Evolutionary conservation across 2,329 filamentous ascomycete genomes (phyloP), one percentile per base, ranked within the genome.

Genomic region (Magnaporthales sp.): DNA sequence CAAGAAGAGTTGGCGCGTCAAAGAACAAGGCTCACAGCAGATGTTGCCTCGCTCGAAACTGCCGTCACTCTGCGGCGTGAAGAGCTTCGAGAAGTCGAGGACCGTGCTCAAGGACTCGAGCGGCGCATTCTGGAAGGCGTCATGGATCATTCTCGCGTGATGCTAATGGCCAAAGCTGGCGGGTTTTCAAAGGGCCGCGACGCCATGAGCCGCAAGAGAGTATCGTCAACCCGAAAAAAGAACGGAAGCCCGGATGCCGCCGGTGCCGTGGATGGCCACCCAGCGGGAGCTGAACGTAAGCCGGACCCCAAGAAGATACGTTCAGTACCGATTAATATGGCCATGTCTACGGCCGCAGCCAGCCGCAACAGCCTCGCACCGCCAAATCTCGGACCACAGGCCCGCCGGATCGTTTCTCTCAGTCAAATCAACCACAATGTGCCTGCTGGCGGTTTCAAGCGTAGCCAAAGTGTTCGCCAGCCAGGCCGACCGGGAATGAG

Each of bases 71-170:
- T 98, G 67, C 90, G 95, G 66, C 90, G 92, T 61, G 94, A 98
- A 71, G 95, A 98, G 78, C 86, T 99, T 68, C 88, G 92, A 62
- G 85, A 91, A 29, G 97, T 99, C 91, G 94, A 98, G 75, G 82
- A 85, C 11, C 91, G 94, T 69, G 95, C 94, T 2, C 93, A 97
- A 75, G 86, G 88, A 3, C 83, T 99, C 27, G 95, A 99, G 79
- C 91, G 93, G 65, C 89, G 95, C 29, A 97, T 99, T 71, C 81
- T 99, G 32, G 94, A 98, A 70, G 93, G 94, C 29, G 92, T 98
- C 69, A 96, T 99, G 80, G 93, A 98, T 72, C 94, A 98, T 75
- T 97, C 94, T 24, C 90, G 94, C 7, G 89, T 94, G 29, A 83
- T 97, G n/a, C 85, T 98, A 67, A 91, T 95, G 81, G 82, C 87